phyloP scores from a whole-genome alignment of 1,139 yeast species.

The Taphrina wiesneri region DNA sequence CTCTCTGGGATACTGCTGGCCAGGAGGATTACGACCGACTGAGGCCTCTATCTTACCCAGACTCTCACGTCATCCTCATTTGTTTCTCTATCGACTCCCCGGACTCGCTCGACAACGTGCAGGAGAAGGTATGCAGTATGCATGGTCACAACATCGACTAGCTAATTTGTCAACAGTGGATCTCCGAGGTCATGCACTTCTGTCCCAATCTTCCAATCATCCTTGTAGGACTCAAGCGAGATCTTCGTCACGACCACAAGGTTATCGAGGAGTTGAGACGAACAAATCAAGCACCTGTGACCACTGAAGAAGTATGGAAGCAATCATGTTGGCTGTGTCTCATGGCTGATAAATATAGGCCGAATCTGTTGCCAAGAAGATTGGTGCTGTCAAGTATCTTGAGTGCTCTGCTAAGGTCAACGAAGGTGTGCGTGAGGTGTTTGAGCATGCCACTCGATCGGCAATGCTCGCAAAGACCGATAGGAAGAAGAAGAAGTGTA shows the following conservation, averaged over 20 bases:
- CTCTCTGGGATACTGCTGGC: slow-evolving; percentile 96
- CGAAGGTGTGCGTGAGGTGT: slow-evolving; percentile 43
- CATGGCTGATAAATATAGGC: slow-evolving; percentile 48
- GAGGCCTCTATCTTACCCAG: slow-evolving; percentile 89
- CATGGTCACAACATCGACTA: neutral
- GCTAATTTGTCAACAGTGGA: slow-evolving; percentile 51
- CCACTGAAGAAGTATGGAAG: slow-evolving; percentile 29
- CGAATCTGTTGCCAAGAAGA: slow-evolving; percentile 77
- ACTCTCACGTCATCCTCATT: slow-evolving; percentile 82
- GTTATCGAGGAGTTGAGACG: slow-evolving; percentile 73
- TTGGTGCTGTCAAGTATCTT: slow-evolving; percentile 81
- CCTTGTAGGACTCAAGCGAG: slow-evolving; percentile 88
- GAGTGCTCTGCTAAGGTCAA: slow-evolving; percentile 95
- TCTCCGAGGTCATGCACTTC: slow-evolving; percentile 73
- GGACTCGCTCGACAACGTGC: slow-evolving; percentile 66
- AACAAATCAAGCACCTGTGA: slow-evolving; percentile 74
- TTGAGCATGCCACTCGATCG: slow-evolving; percentile 43
- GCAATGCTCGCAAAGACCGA: slow-evolving; percentile 49
- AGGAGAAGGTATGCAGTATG: slow-evolving; percentile 31
- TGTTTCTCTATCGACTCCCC: slow-evolving; percentile 88
- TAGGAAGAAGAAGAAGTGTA: slow-evolving; percentile 36
- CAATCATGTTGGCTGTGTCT: slow-evolving; percentile 45
- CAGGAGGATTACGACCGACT: slow-evolving; percentile 90
- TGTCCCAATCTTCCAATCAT: slow-evolving; percentile 79
- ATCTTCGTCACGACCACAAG: slow-evolving; percentile 77